phyloP scores from a whole-genome alignment of 805 yeast genomes.

The Ogataea ramenticola region DNA sequence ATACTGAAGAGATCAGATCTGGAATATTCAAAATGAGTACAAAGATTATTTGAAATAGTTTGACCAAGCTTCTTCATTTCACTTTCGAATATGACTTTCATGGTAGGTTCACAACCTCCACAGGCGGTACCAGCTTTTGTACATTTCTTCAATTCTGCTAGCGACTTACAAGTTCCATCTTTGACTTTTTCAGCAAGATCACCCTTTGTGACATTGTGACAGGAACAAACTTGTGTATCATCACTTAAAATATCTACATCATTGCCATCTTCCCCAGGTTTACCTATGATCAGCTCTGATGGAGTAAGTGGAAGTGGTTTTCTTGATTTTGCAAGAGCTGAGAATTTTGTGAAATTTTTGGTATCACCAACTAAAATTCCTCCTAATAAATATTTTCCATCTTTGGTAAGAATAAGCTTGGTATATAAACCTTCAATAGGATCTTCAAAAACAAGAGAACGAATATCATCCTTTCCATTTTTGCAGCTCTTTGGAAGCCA shows the following conservation, averaged over 20 bases:
- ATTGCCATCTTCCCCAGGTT: constrained; percentile 19
- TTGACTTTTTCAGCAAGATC: constrained; percentile 21
- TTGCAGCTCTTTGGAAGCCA: constrained; percentile 24
- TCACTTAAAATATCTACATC: constrained; percentile 24
- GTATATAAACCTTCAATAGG: constrained; percentile 28
- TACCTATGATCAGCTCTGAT: constrained; percentile 24
- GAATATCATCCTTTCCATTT: constrained; percentile 11
- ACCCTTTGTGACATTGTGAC: constrained; percentile 29
- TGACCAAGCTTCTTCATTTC: constrained; percentile 30
- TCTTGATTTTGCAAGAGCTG: constrained; percentile 20
- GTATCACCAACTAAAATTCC: constrained; percentile 31
- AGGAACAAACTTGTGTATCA: constrained; percentile 30
- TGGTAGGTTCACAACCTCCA: constrained; percentile 32
- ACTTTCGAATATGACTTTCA: constrained; percentile 27
- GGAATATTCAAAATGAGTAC: constrained; percentile 28
- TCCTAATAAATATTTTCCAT: constrained; percentile 29
- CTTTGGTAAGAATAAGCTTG: constrained; percentile 25
- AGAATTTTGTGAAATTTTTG: constrained; percentile 24
- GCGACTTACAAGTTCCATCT: constrained; percentile 19
- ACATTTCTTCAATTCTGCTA: constrained; percentile 26
- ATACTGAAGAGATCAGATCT: constrained; percentile 28
- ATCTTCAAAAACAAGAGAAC: constrained; percentile 24
- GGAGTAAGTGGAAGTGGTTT: constrained; percentile 26
- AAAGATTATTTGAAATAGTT: constrained; percentile 24
- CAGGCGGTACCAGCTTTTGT: constrained; percentile 34